Evolutionary conservation across 2,329 filamentous ascomycete genomes (phyloP).

Genomic region (Fusarium vanettenii): DNA sequence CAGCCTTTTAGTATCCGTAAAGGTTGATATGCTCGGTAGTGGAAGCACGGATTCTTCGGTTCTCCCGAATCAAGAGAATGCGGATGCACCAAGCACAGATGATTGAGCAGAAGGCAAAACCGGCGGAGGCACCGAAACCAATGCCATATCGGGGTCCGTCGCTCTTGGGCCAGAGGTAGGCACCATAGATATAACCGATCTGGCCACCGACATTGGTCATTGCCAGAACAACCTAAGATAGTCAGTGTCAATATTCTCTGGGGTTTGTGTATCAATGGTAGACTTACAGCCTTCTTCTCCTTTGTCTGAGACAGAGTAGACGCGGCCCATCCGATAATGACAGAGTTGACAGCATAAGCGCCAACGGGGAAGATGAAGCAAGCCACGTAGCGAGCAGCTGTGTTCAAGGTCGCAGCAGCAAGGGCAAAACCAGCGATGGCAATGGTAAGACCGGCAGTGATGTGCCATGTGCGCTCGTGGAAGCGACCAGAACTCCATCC

Average conservation of each 20-base stretch:
- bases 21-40: conserved; percentile 50
- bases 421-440: conserved; percentile 57
- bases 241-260: not conserved
- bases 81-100: conserved; percentile 57
- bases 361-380: conserved; percentile 57
- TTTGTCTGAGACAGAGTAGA: conserved; percentile 59
- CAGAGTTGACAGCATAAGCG: conserved; percentile 58
- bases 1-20: conserved; percentile 49
- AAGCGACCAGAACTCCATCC: conserved; percentile 62
- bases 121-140: conserved; percentile 57
- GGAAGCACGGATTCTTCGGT: conserved; percentile 52
- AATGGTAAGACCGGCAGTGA: conserved; percentile 55
- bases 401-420: conserved; percentile 52
- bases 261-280: rapidly evolving
- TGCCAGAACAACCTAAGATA: conserved; percentile 51
- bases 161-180: conserved; percentile 60
- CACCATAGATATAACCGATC: conserved; percentile 62
- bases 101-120: conserved; percentile 52
- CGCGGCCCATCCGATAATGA: conserved; percentile 60
- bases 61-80: conserved; percentile 53
- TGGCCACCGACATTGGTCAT: conserved; percentile 61
- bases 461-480: conserved; percentile 63
- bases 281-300: conserved; percentile 59
- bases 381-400: conserved; percentile 53
- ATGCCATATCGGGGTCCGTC: conserved; percentile 59